Evolutionary conservation across 208 protist species (phyloP).

Genomic region (Phytomonas sp.): DNA sequence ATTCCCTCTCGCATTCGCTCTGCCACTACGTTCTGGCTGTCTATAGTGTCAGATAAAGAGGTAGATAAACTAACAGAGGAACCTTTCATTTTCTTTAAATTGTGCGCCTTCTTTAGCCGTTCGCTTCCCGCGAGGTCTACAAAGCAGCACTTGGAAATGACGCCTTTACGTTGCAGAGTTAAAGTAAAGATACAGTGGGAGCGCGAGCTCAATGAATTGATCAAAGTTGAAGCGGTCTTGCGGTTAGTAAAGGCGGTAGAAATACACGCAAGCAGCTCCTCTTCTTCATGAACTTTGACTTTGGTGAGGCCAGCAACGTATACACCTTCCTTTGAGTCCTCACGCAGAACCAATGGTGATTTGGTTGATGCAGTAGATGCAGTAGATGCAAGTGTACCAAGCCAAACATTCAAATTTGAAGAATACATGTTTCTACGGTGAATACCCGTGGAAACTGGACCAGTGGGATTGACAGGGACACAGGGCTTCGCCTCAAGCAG

Average conservation of each 20-base stretch:
- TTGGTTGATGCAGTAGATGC: background rate
- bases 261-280: slow-evolving; percentile 69
- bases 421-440: background rate
- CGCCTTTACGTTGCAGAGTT: slow-evolving; percentile 46
- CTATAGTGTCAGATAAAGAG: background rate
- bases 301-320: slow-evolving; percentile 77
- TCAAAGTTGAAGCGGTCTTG: slow-evolving; percentile 87
- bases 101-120: slow-evolving; percentile 70
- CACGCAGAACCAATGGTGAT: slow-evolving; percentile 59
- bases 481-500: slow-evolving; percentile 32
- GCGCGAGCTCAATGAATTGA: slow-evolving; percentile 89
- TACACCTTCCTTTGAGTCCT: slow-evolving; percentile 73
- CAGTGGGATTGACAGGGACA: background rate
- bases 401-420: background rate
- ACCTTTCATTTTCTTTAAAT: background rate
- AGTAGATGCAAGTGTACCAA: slow-evolving; percentile 2
- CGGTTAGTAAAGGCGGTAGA: slow-evolving; percentile 76
- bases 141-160: slow-evolving; percentile 76
- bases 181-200: slow-evolving; percentile 92
- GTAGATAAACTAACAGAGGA: background rate
- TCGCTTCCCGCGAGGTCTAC: slow-evolving; percentile 94
- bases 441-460: too few species aligned
- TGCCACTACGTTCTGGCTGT: slow-evolving; percentile 4
- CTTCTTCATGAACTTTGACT: slow-evolving; percentile 41
- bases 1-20: slow-evolving; percentile 89